phyloP scores from a whole-genome alignment of 2,329 filamentous ascomycete genomes.

The Onygenales sp. region DNA sequence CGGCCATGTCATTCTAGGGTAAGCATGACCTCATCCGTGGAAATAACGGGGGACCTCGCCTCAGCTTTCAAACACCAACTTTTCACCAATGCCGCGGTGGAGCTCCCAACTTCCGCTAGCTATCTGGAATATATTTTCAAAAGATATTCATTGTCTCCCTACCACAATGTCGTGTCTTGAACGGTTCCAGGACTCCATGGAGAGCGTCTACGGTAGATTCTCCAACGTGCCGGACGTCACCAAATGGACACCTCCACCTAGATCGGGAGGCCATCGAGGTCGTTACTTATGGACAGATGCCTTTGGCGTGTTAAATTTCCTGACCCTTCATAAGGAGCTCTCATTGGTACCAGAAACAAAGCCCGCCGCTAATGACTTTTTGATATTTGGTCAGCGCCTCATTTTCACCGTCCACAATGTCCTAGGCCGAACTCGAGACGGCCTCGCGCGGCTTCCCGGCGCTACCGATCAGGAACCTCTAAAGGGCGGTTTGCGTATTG shows the following conservation, averaged over 20 bases:
- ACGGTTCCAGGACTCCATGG: slow-evolving; percentile 18
- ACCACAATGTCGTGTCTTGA: slow-evolving; percentile 7
- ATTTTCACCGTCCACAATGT: slow-evolving; percentile 43
- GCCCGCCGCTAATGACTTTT: slow-evolving; percentile 31
- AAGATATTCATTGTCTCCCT: not conserved
- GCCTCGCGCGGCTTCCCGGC: slow-evolving; percentile 36
- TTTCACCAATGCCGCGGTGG: not conserved
- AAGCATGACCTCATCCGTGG: not conserved
- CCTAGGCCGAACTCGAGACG: slow-evolving; percentile 45
- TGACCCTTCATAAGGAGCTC: slow-evolving; percentile 42
- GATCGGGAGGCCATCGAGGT: slow-evolving; percentile 46
- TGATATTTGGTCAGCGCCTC: slow-evolving; percentile 41
- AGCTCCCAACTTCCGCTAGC: not conserved
- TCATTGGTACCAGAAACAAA: slow-evolving; percentile 4
- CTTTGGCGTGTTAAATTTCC: slow-evolving; percentile 50
- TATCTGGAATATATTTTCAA: not conserved
- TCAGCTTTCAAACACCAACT: not conserved
- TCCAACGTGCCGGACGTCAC: slow-evolving; percentile 19
- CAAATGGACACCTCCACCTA: slow-evolving; percentile 40
- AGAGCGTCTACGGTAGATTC: slow-evolving; percentile 32
- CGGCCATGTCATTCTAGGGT: not conserved
- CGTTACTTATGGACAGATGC: slow-evolving; percentile 54
- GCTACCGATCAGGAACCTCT: slow-evolving; percentile 45
- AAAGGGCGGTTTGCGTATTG: slow-evolving; percentile 48
- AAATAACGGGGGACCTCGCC: not conserved